Conservation (phyloP, 768 basidiomycete species). For the Leccinellum rugosiceps region DNA sequence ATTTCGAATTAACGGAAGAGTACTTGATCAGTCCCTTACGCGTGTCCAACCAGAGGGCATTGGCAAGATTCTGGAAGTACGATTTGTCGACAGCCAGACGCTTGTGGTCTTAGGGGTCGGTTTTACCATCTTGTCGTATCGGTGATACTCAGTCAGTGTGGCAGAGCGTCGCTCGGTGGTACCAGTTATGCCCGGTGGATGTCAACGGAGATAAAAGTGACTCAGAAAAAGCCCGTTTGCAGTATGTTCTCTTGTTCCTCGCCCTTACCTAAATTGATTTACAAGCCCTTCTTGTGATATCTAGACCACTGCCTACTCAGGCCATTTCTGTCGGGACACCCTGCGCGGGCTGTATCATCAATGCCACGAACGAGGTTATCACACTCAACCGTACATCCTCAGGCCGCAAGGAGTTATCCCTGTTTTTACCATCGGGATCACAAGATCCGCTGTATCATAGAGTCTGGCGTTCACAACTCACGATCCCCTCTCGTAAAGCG, state of each 20-base stretch:
- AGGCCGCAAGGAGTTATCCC: slow-evolving; percentile 18
- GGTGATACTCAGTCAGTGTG: slow-evolving; percentile 3
- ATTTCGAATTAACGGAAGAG: slow-evolving; percentile 7
- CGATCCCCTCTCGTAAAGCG: slow-evolving; percentile 1
- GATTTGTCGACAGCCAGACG: slow-evolving; percentile 20
- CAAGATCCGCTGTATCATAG: slow-evolving; percentile 7
- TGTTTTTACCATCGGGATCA: slow-evolving; percentile 6
- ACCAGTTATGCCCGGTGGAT: slow-evolving; percentile 13
- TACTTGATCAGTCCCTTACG: slow-evolving; percentile 1
- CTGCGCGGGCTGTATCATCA: slow-evolving; percentile 5
- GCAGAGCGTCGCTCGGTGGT: slow-evolving; percentile 20
- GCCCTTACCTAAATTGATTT: slow-evolving; percentile 2
- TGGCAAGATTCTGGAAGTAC: slow-evolving; percentile 21
- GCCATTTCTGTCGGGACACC: slow-evolving; percentile 9
- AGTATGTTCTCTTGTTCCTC: slow-evolving; percentile 12
- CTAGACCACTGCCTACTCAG: slow-evolving; percentile 10
- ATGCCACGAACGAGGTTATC: slow-evolving; percentile 13
- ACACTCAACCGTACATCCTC: slow-evolving; percentile 18
- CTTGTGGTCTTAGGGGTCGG: slow-evolving; percentile 27
- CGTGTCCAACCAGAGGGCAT: slow-evolving; percentile 18
- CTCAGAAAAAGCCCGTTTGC: slow-evolving; percentile 11
- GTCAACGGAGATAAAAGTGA: slow-evolving; percentile 6
- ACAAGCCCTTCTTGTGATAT: slow-evolving; percentile 4
- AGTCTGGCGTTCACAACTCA: slow-evolving; percentile 22
- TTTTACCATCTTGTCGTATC: background rate